phyloP scores from a whole-genome alignment of 768 basidiomycete genomes.

The Podaxis pistillaris region DNA sequence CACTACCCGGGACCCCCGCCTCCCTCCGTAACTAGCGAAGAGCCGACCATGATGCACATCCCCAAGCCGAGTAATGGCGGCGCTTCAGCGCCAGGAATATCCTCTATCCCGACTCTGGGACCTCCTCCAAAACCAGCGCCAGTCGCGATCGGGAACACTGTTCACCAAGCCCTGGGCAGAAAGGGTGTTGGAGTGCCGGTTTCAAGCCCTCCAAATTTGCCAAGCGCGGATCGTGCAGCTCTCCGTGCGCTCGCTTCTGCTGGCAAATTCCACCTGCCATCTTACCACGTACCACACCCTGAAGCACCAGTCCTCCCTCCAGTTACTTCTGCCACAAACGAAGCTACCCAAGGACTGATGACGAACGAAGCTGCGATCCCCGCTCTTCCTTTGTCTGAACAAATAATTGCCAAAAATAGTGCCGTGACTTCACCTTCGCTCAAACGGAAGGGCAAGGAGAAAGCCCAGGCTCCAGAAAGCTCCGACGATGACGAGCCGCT shows the following conservation, averaged over 20 bases:
- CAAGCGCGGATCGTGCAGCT: background rate
- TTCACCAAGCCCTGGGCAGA: background rate
- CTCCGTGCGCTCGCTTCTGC: background rate
- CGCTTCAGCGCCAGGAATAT: background rate
- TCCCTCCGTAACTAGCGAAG: background rate
- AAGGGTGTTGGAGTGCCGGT: background rate
- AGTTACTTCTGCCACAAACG: background rate
- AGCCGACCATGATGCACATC: background rate
- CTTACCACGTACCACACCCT: background rate
- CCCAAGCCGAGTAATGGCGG: background rate
- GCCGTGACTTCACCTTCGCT: background rate
- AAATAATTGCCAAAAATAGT: background rate
- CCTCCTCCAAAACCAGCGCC: background rate
- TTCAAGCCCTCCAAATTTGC: background rate
- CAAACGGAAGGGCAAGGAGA: slow-evolving; percentile 7
- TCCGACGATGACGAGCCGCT: background rate
- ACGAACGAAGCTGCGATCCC: background rate
- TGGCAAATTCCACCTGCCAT: background rate
- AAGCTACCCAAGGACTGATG: too few species aligned
- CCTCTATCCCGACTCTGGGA: background rate
- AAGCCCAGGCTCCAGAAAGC: background rate
- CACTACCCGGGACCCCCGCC: background rate
- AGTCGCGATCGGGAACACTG: background rate
- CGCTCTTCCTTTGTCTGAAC: background rate
- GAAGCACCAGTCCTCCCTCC: background rate